These are phyloP conservation scores for Saccharomyces hybrid DNA, from an alignment of 1,139 yeast genomes.

Conservation along the genomic window DNA sequence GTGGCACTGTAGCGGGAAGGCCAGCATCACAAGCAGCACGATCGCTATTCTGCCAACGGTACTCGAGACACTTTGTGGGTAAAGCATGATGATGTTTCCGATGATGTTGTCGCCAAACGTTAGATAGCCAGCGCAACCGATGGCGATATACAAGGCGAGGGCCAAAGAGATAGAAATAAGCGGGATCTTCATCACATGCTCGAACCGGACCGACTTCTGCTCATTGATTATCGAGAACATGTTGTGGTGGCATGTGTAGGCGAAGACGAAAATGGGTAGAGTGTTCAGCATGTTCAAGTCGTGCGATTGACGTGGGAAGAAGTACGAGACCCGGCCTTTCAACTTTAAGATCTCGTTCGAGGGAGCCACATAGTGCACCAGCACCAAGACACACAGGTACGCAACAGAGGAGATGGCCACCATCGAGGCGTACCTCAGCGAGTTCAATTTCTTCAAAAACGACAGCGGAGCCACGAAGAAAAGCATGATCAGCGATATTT, in stretches of 20 bases:
- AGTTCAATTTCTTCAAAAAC: slow-evolving; percentile 55
- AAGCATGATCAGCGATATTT: slow-evolving; percentile 57
- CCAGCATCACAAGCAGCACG: slow-evolving; percentile 58
- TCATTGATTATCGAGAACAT: slow-evolving; percentile 72
- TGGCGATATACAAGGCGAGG: slow-evolving; percentile 48
- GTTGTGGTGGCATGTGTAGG: slow-evolving; percentile 76
- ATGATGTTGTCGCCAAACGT: slow-evolving; percentile 61
- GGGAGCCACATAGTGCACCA: slow-evolving; percentile 43
- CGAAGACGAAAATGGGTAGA: slow-evolving; percentile 70
- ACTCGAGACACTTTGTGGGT: slow-evolving; percentile 53
- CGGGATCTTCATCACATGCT: slow-evolving; percentile 49
- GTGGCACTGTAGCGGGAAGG: slow-evolving; percentile 70
- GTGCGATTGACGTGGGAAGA: slow-evolving; percentile 31
- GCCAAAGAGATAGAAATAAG: slow-evolving; percentile 52
- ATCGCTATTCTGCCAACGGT: slow-evolving; percentile 66
- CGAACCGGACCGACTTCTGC: slow-evolving; percentile 45
- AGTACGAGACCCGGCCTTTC: slow-evolving; percentile 36
- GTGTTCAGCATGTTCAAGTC: slow-evolving; percentile 37
- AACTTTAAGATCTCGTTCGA: slow-evolving; percentile 31
- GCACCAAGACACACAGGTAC: slow-evolving; percentile 55
- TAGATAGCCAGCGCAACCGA: slow-evolving; percentile 61
- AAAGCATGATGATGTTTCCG: slow-evolving; percentile 65
- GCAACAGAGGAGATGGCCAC: slow-evolving; percentile 62
- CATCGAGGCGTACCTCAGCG: slow-evolving; percentile 62
- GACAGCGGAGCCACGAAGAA: slow-evolving; percentile 53